Percentiles rank a stretch among this genome's conserved stretches.
phyloP scores from a whole-genome alignment of 2,329 filamentous ascomycete species.

The Hymenoscyphus linearis region DNA sequence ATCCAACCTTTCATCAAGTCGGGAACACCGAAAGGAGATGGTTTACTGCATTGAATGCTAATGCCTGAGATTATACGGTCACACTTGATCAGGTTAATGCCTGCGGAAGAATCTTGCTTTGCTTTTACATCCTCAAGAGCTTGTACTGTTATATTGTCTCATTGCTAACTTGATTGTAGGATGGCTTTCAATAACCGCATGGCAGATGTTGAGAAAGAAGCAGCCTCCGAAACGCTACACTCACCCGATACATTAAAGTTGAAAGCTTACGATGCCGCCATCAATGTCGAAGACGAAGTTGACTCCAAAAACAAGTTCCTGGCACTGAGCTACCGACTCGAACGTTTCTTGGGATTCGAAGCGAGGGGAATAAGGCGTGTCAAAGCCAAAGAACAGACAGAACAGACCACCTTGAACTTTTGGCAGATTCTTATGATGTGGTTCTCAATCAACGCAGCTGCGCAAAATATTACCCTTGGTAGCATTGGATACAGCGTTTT shows the following conservation, averaged over 20 bases:
- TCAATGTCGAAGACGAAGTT: constrained; percentile 12
- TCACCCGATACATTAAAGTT: background rate
- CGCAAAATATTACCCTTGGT: constrained; percentile 60
- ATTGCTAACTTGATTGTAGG: constrained; percentile 12
- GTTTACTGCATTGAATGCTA: constrained; percentile 16
- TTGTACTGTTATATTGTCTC: background rate
- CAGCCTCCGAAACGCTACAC: constrained; percentile 1
- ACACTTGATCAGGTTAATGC: constrained; percentile 98
- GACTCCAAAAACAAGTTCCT: constrained; percentile 14
- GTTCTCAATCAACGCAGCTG: constrained; percentile 57
- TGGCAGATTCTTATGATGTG: constrained; percentile 43
- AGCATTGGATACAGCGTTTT: constrained; percentile 57
- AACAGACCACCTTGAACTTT: constrained; percentile 24
- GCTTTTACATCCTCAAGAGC: constrained; percentile 15
- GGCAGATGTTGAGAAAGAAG: constrained; percentile 22
- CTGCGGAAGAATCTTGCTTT: constrained; percentile 97
- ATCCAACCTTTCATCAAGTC: constrained; percentile 9
- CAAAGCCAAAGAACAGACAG: constrained; percentile 46
- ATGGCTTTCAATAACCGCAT: constrained; percentile 17
- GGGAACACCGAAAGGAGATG: constrained; percentile 8
- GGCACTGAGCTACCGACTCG: constrained; percentile 19
- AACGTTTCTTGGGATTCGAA: constrained; percentile 36
- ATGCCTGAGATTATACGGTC: constrained; percentile 83
- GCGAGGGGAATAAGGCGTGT: constrained; percentile 56
- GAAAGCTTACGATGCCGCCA: constrained; percentile 10